These are phyloP conservation scores for Heritiera littoralis DNA, from an alignment of 345 rosid species.

Conservation along the genomic window DNA sequence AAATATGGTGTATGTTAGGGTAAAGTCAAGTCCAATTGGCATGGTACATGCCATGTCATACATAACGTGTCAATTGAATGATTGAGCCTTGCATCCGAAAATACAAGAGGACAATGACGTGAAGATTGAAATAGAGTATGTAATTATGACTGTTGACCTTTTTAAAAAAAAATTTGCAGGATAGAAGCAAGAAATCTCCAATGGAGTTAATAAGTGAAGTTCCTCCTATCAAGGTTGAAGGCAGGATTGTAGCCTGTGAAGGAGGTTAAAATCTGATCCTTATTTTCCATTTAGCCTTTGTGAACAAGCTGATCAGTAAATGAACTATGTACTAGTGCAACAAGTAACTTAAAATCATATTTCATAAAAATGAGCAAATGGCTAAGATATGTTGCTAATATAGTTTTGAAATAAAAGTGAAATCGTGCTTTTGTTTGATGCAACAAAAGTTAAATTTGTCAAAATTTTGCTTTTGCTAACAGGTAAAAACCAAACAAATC, in stretches of 20 bases:
- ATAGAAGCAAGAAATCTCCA: constrained; percentile 86
- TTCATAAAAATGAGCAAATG: background rate
- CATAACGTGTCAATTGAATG: background rate
- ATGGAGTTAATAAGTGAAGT: constrained; percentile 97
- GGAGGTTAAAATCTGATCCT: constrained; percentile 62
- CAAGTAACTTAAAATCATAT: background rate
- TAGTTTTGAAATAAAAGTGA: background rate
- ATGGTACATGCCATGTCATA: background rate
- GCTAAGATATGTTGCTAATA: background rate
- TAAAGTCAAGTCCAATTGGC: background rate
- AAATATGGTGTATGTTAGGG: background rate
- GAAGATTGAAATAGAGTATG: background rate
- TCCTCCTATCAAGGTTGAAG: constrained; percentile 92
- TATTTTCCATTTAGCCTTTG: background rate
- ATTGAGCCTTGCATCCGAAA: background rate
- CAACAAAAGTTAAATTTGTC: background rate
- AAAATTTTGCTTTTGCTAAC: background rate
- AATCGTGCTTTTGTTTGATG: background rate
- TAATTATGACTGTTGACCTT: background rate
- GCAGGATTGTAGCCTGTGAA: constrained; percentile 94
- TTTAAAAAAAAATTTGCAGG: constrained; percentile 39
- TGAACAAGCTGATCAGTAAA: background rate
- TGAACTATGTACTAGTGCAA: background rate
- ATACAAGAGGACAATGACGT: background rate
- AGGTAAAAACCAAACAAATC: background rate